A percentile compares a stretch with the other conserved stretches of the same genome.
Conservation (phyloP, 208 protist species). For the Trypanosoma brucei region DNA sequence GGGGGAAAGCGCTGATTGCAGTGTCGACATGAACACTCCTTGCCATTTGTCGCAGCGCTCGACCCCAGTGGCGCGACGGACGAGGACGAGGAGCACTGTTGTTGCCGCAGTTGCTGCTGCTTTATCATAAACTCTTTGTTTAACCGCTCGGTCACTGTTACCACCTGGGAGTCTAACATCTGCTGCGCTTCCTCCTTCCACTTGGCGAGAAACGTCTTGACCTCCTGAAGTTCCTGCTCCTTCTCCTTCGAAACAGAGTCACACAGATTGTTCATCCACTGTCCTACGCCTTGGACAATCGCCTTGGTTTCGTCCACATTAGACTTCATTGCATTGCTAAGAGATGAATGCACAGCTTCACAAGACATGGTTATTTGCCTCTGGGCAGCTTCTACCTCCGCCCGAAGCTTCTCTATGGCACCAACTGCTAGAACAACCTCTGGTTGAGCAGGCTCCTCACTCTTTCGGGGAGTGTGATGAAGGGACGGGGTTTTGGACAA, state of each 20-base stretch:
- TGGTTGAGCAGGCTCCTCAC: neutral
- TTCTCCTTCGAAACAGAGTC: slow-evolving; percentile 2
- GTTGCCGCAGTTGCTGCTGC: neutral
- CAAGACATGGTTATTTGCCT: slow-evolving; percentile 4
- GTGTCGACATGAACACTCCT: slow-evolving; percentile 23
- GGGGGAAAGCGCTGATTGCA: slow-evolving; percentile 26
- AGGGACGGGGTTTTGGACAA: no score
- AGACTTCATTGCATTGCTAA: slow-evolving; percentile 5
- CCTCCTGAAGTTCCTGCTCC: neutral
- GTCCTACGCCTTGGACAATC: slow-evolving; percentile 1
- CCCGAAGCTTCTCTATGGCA: slow-evolving; percentile 1
- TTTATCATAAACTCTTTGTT: neutral
- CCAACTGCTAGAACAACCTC: neutral
- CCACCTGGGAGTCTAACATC: slow-evolving; percentile 1
- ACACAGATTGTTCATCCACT: slow-evolving; percentile 5
- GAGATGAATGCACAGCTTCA: slow-evolving; percentile 4
- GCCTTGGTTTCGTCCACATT: slow-evolving; percentile 7
- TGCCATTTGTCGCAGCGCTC: neutral
- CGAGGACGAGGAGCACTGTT: neutral
- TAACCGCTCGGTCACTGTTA: neutral
- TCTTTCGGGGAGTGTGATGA: neutral
- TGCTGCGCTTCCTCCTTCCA: slow-evolving; percentile 2
- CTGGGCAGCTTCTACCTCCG: slow-evolving; percentile 6
- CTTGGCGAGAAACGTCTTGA: neutral
- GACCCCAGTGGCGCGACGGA: neutral